Evolutionary conservation across 2,329 filamentous ascomycete species (phyloP), one percentile per base, ranked within the genome.

Genomic region (Colletotrichum coccodes): DNA sequence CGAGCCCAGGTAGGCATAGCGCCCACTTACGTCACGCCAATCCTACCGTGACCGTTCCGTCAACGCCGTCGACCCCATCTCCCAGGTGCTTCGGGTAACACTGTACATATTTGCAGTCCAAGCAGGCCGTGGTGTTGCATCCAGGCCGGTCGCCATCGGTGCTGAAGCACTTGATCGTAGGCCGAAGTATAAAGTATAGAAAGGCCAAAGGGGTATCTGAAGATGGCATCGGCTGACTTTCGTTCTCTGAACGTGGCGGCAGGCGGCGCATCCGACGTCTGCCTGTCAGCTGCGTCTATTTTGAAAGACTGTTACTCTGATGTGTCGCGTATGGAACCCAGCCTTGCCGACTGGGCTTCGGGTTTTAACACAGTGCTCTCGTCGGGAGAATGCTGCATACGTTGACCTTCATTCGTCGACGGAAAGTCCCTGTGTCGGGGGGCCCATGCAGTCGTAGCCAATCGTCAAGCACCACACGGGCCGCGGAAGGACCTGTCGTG

Each of bases 371-470:
- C 42, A 30, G n/a, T 46, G 28, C 30, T 18, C 32, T 14, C n/a
- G 40, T 52, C 49, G 30, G 30, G 34, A 23, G 30, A 26, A 36
- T 26, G 14, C n/a, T n/a, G 56, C 30, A 59, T 14, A 23, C 21
- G 34, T 26, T 16, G 7, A 34, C 9, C 3, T 32, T 49, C 40
- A 65, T 68, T 68, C 61, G 65, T 60, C 47, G 23, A 59, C 46
- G 21, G 61, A 40, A 34, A 38, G 32, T 46, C 40, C 21, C 36
- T 54, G 47, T 23, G 54, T 38, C 28, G 32, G 18, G 26, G 54
- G 54, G 14, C n/a, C 16, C 14, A 50, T 2, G 6, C 3, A 3
- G 28, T 7, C n/a, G 4, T 18, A 44, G 56, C 66, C 61, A 66
- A 60, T 66, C 23, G 7, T n/a, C 14, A 21, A 30, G 7, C 12